Conservation (phyloP, 768 basidiomycete species). For the Tubosaeta brunneosetosa region DNA sequence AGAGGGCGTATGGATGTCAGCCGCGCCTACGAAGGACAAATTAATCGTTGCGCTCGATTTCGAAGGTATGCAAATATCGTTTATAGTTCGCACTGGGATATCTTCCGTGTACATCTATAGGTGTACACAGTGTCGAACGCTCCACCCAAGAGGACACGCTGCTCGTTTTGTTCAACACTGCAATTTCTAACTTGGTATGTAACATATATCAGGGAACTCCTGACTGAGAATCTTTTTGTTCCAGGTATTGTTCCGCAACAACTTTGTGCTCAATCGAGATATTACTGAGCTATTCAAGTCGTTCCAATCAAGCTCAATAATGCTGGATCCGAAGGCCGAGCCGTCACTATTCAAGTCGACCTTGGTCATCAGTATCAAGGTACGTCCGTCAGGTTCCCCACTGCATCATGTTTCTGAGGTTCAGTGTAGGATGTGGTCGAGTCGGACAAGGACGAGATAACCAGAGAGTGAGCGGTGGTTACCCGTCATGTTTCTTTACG, state of each 20-base stretch:
- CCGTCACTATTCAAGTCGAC: slow-evolving; percentile 56
- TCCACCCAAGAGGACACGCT: slow-evolving; percentile 61
- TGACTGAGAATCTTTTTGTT: background rate
- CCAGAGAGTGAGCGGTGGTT: slow-evolving; percentile 42
- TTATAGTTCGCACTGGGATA: slow-evolving; percentile 12
- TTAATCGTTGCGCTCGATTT: slow-evolving; percentile 61
- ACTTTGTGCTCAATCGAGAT: slow-evolving; percentile 57
- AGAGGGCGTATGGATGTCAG: slow-evolving; percentile 66
- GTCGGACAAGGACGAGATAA: slow-evolving; percentile 54
- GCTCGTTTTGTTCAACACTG: slow-evolving; percentile 61
- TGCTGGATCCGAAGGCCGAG: slow-evolving; percentile 56
- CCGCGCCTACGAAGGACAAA: slow-evolving; percentile 51
- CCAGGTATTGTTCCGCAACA: slow-evolving; percentile 62
- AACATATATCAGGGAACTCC: slow-evolving; percentile 23
- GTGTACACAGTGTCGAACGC: slow-evolving; percentile 60
- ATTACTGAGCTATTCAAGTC: slow-evolving; percentile 59
- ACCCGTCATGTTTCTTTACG: background rate
- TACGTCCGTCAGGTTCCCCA: background rate
- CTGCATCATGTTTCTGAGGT: background rate
- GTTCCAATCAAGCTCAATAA: slow-evolving; percentile 53
- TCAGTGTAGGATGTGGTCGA: slow-evolving; percentile 56
- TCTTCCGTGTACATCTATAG: slow-evolving; percentile 22
- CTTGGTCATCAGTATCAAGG: slow-evolving; percentile 62
- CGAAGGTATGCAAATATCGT: slow-evolving; percentile 40
- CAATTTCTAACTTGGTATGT: slow-evolving; percentile 57